Evolutionary conservation across 2,329 filamentous ascomycete genomes (phyloP), one percentile per base, ranked within the genome.

Genomic region (Elsinoe necatrix): DNA sequence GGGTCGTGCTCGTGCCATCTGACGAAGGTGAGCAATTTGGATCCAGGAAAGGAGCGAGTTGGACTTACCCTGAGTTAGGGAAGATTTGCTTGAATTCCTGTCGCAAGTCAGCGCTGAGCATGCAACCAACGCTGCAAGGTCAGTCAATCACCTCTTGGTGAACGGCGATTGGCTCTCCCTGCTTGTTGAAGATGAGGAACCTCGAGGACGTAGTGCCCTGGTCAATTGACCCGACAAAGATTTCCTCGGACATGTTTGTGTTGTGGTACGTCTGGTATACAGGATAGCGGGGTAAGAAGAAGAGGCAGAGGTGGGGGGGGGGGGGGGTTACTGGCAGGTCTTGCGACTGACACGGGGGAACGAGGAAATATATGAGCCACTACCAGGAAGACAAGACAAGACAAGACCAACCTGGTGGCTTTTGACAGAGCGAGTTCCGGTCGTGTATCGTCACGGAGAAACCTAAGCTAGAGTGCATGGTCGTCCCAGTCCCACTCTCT

Each of bases 1-100:
- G 90, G 88, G 65, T 95, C 85, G 67, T 95, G 89, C 69, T 95
- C 90, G 70, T 95, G 88, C 89, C 88, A 95, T 87, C 86, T 89
- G 67, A 29, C 56, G 37, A 56, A 23, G 20, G 18, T 61, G 47
- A 61, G 47, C 39, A 11, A 27, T 4, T 27, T 14, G 6, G 25
- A n/a, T 34, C 31, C 20, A 48, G 8, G 4, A 37, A 12, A 21
- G 34, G 47, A 18, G 25, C 18, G 4, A 48, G 54, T 51, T 50
- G 58, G 29, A 77, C 82, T 73, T 77, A 92, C 87, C 91, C 91
- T 62, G 90, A 85, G 60, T 90, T 78, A 14, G 89, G 88, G 70
- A 95, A 92, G 58, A 86, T 81, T 68, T 95, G 91, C 62, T 83
- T 82, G 67, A 95, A 91, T 69, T 95, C 89, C 62, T 56, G 31